Evolutionary conservation across 805 yeast species (phyloP).

Genomic region (Candida caryicola): DNA sequence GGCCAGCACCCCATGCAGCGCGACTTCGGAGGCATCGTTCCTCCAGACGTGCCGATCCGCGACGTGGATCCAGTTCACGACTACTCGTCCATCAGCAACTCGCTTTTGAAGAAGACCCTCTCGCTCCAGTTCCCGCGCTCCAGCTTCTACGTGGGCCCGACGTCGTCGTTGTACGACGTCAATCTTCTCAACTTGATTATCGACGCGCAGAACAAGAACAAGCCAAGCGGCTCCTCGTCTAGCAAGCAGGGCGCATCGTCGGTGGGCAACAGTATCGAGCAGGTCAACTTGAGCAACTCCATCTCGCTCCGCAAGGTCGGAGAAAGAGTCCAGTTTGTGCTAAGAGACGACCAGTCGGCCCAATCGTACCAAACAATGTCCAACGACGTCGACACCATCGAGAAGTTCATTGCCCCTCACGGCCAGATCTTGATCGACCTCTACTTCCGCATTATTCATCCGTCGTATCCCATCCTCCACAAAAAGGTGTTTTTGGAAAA

Average conservation of each 20-base stretch:
- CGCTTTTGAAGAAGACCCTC: constrained; percentile 63
- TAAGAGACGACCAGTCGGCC: constrained; percentile 78
- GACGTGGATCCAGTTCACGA: constrained; percentile 63
- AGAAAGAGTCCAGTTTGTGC: constrained; percentile 66
- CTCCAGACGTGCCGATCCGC: constrained; percentile 46
- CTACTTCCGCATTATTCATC: constrained; percentile 84
- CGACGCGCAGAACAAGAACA: constrained; percentile 25
- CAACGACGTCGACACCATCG: constrained; percentile 78
- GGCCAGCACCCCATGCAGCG: constrained; percentile 6
- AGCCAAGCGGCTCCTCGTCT: constrained; percentile 1
- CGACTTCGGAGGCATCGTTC: constrained; percentile 21
- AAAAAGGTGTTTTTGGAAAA: constrained; percentile 89
- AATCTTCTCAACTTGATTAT: constrained; percentile 62
- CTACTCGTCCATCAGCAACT: constrained; percentile 60
- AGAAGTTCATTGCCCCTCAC: constrained; percentile 84
- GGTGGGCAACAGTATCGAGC: constrained; percentile 57
- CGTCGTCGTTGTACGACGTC: constrained; percentile 74
- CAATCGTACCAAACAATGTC: constrained; percentile 67
- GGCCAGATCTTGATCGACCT: constrained; percentile 78
- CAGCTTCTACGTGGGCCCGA: constrained; percentile 83
- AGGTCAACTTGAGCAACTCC: constrained; percentile 66
- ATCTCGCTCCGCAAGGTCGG: constrained; percentile 78
- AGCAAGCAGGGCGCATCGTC: constrained; percentile 21
- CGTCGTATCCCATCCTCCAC: constrained; percentile 87
- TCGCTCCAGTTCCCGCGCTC: constrained; percentile 88